Base-by-base conservation (phyloP, 2,329 filamentous ascomycete genomes). In the Ophiobolus disseminans region DNA sequence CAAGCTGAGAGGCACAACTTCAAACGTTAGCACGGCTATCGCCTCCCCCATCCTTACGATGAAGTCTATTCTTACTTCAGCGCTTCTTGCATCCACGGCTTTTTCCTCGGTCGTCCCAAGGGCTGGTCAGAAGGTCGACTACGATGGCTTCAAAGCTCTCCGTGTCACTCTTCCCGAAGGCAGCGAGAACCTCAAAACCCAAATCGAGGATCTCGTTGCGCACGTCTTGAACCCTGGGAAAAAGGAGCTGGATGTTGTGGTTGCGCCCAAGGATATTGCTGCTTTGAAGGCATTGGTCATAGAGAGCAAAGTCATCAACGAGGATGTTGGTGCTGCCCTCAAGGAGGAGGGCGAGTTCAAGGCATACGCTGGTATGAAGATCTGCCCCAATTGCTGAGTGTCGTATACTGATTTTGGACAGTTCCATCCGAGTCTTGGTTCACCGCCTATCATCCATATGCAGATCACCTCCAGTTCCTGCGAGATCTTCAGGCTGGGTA, bases 361-460 rank as follows among this genome's bases (percentile, higher is more conserved):
- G 17, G 50, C 53, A 9, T 65, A 65, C 42, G 65, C 66, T 23
- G 68, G 68, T 69, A 48, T 9, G 48, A 57, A n/a, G 2, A n/a
- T 23, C n/a, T 3, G 21, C 9, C 14, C n/a, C 16, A 8, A 10
- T 36, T 5, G 19, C 23, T 16, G 11, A n/a, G n/a, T 4, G 1
- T n/a, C 23, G 5, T 4, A 20, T 19, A 17, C 44, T 64, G 10
- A 65, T 16, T 16, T 10, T 8, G 5, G 10, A 0, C 13, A 67
- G 68, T 70, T 0, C 69, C 69, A 5, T 63, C 58, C 26, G 69
- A 69, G 50, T 57, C 59, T 6, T 73, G 68, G 68, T 73, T 73
- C 48, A 70, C 65, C 3, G 62, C 69, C 9, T 73, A 73, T 46
- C 70, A 73, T 30, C 40, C 68, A 3, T 72, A 71, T 31, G 62